phyloP scores from a whole-genome alignment of 2,329 filamentous ascomycete species.

The Didymella exigua region DNA sequence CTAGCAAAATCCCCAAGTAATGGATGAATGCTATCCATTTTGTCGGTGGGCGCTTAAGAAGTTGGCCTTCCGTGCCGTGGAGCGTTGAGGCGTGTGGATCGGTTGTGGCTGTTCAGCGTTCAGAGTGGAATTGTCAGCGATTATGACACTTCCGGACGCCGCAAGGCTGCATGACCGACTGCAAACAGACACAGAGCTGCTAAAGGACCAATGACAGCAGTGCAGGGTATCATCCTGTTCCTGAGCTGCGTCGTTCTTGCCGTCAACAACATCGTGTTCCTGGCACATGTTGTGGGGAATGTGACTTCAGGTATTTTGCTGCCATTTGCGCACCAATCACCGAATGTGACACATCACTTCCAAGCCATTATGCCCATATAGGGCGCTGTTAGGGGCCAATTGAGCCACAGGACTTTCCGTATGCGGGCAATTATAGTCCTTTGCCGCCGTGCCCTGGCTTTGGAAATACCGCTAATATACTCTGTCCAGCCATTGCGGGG shows the following conservation, averaged over 20 bases:
- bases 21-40: constrained; percentile 31
- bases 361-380: constrained; percentile 9
- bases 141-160: constrained; percentile 25
- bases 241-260: constrained; percentile 17
- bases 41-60: constrained; percentile 38
- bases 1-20: constrained; percentile 11
- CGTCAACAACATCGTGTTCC: constrained; percentile 17
- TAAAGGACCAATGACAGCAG: constrained; percentile 18
- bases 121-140: constrained; percentile 29
- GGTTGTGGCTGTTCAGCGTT: constrained; percentile 41
- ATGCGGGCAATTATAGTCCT: constrained; percentile 22
- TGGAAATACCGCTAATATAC: constrained; percentile 31
- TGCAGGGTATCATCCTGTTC: constrained; percentile 20
- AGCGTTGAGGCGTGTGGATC: constrained; percentile 32
- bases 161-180: constrained; percentile 33
- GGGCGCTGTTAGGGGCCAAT: constrained; percentile 32
- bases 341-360: background rate
- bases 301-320: constrained; percentile 8
- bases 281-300: constrained; percentile 3
- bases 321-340: constrained; percentile 13
- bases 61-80: constrained; percentile 40
- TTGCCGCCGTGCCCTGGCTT: constrained; percentile 33
- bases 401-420: constrained; percentile 13
- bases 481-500: constrained; percentile 22
- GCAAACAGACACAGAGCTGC: constrained; percentile 16